These are phyloP conservation scores for Schoenoplectus triqueter DNA, from an alignment of 202 grass and related monocot genomes.

Conservation along the genomic window DNA sequence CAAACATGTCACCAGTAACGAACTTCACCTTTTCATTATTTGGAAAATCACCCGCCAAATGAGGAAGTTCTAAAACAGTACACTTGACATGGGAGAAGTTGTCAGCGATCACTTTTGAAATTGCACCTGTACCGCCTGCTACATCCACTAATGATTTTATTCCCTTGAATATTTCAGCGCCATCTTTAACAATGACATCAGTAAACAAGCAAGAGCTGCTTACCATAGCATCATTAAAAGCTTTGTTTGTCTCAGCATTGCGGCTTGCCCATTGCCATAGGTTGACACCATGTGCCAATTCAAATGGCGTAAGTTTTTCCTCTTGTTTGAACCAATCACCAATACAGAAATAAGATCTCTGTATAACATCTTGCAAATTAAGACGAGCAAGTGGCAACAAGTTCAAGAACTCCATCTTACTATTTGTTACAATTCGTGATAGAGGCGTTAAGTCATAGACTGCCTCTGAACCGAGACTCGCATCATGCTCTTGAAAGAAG, in stretches of 20 bases:
- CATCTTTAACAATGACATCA: too few species aligned
- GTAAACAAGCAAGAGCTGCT: conserved; percentile 36
- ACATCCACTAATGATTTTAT: conserved; percentile 49
- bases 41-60: conserved; percentile 29
- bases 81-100: conserved; percentile 8
- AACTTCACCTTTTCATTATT: conserved; percentile 18
- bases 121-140: neutral
- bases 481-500: conserved; percentile 19
- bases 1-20: conserved; percentile 43
- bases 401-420: too few species aligned
- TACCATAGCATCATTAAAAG: conserved; percentile 33
- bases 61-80: conserved; percentile 48
- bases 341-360: too few species aligned
- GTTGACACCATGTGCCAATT: too few species aligned
- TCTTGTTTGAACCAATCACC: too few species aligned
- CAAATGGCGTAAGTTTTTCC: too few species aligned
- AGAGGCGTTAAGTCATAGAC: too few species aligned
- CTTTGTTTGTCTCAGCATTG: neutral
- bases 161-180: conserved; percentile 32
- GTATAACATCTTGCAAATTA: too few species aligned
- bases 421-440: too few species aligned
- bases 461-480: too few species aligned
- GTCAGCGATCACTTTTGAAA: conserved; percentile 22
- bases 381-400: too few species aligned
- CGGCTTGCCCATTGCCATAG: too few species aligned